Percentiles rank a stretch among this genome's conserved stretches.
Conservation (phyloP, 1,139 yeast genomes). For the Candida glucosophila region DNA sequence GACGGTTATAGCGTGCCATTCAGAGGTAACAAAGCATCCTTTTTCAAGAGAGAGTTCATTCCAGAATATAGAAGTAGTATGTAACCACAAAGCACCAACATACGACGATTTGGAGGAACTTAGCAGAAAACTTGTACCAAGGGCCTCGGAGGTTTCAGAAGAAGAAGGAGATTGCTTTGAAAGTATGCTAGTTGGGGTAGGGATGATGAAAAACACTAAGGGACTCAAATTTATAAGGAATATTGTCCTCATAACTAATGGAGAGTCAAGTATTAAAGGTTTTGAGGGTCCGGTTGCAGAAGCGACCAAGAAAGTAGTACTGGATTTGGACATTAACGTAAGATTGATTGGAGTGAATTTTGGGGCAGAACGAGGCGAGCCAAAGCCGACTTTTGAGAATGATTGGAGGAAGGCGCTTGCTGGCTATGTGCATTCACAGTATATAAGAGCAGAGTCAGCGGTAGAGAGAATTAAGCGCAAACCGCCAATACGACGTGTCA, state of each 20-base stretch:
- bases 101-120: conserved; percentile 13
- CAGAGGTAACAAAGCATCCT: conserved; percentile 15
- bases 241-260: conserved; percentile 41
- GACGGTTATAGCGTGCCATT: conserved; percentile 36
- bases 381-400: conserved; percentile 4
- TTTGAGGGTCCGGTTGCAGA: conserved; percentile 9
- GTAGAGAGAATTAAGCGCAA: conserved; percentile 9
- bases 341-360: conserved; percentile 25
- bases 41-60: conserved; percentile 13
- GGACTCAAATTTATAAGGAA: conserved; percentile 25
- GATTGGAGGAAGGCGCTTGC: conserved; percentile 10
- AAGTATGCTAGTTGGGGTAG: conserved; percentile 22
- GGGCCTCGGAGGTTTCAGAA: conserved; percentile 3
- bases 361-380: conserved; percentile 6
- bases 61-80: conserved; percentile 19
- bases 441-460: conserved; percentile 9
- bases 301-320: conserved; percentile 12
- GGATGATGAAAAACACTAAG: conserved; percentile 19
- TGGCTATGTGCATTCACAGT: conserved; percentile 4
- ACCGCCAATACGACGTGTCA: conserved; percentile 25
- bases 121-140: conserved; percentile 6
- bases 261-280: conserved; percentile 8
- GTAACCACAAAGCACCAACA: conserved; percentile 15
- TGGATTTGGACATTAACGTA: conserved; percentile 15
- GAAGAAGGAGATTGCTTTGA: conserved; percentile 17